Evolutionary conservation across 306 rosid species (phyloP).

Genomic region (Cyamopsis tetragonoloba): DNA sequence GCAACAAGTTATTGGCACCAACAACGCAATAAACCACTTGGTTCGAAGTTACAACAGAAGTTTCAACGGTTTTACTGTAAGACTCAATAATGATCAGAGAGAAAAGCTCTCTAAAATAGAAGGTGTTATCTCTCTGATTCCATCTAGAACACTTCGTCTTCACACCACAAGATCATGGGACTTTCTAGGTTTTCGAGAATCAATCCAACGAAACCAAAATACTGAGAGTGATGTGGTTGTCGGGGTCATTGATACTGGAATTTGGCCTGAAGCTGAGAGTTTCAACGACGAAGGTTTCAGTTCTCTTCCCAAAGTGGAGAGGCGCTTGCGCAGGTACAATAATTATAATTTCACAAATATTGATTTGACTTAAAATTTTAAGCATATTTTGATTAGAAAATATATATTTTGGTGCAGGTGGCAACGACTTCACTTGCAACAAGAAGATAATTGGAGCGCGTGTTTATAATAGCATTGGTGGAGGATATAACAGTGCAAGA

Average conservation of each 20-base stretch:
- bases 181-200: conserved; percentile 13
- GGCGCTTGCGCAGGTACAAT: conserved; percentile 18
- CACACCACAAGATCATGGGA: conserved; percentile 33
- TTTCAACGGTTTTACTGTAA: conserved; percentile 28
- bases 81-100: not conserved
- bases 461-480: too few species aligned
- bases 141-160: not conserved
- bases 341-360: too few species aligned
- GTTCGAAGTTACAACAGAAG: conserved; percentile 22
- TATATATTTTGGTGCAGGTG: too few species aligned
- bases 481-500: not conserved
- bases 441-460: conserved; percentile 32
- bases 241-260: conserved; percentile 26
- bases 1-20: not conserved
- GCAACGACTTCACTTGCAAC: conserved; percentile 29
- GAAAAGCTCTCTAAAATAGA: not conserved
- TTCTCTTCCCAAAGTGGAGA: conserved; percentile 24
- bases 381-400: too few species aligned
- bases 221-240: conserved; percentile 12
- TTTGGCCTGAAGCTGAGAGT: conserved; percentile 31
- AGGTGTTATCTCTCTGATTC: conserved; percentile 24
- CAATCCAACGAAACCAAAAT: not conserved
- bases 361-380: too few species aligned
- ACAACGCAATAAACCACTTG: not conserved
- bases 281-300: conserved; percentile 24